Evolutionary conservation across 257 asterid genomes (phyloP), one percentile per base, ranked within the genome.

Genomic region (Salvia rosmarinus): DNA sequence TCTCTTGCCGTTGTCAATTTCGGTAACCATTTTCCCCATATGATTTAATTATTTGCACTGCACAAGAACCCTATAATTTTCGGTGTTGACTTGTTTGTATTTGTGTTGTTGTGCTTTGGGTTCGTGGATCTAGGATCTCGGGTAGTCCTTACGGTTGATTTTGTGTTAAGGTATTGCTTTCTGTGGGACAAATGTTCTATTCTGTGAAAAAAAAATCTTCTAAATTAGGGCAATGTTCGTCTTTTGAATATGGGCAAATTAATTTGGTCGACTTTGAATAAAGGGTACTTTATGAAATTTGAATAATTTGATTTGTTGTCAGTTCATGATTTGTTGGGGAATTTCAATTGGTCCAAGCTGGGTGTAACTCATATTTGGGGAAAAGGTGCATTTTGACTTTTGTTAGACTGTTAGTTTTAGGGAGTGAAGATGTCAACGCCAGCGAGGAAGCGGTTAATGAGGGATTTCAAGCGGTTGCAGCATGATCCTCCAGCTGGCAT

Each of bases 401-500:
- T 32, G 20, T 57, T 57, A 57, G 0, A 13, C 21, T 32, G 20
- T 57, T 57, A 57, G 0, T 79, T 64, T 71, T 52, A 71, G 91
- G 83, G 52, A 69, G 80, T 71, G 54, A 84, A 84, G 83, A 92
- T 92, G 98, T 92, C 96, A 10, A 90, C 98, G 62, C 89, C 98
- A 35, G 84, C 98, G 0, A 90, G 87, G 87, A 92, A 92, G 81
- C 84, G 98, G 54, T 68, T 92, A 81, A 90, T 92, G 98, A 90
- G 98, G 90, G 98, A 92, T 75, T 92, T 92, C 84, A 92, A 86
- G 87, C 77, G 98, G 87, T 68, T 92, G 67, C 96, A 90, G 85
- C 96, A 88, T 75, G 98, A 92, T 75, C 96, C 98, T 61, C 98
- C 98, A 0, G 96, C 96, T 8, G 98, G 98, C 64, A 87, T 92